phyloP scores from a whole-genome alignment of 2,329 filamentous ascomycete species.

The Aspergillus ustus region DNA sequence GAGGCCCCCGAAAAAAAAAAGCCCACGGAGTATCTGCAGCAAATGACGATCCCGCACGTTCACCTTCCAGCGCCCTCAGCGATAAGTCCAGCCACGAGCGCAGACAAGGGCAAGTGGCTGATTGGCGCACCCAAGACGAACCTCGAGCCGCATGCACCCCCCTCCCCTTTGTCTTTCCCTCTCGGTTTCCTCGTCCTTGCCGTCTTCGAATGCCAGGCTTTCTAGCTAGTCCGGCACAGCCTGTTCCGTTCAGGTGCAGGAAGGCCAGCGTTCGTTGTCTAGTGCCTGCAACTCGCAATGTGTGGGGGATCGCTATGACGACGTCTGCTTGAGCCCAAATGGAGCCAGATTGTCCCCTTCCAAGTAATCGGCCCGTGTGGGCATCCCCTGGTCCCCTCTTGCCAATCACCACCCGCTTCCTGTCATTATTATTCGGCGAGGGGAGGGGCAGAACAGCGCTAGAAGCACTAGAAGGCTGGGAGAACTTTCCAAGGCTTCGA shows the following conservation, averaged over 20 bases:
- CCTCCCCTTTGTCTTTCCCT: slow-evolving; percentile 2
- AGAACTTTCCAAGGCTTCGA: slow-evolving; percentile 27
- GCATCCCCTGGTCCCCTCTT: slow-evolving; percentile 14
- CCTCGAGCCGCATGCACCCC: slow-evolving; percentile 9
- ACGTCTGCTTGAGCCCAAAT: slow-evolving; percentile 4
- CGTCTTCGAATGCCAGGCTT: background rate
- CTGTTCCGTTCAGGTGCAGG: background rate
- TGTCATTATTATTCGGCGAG: slow-evolving; percentile 2
- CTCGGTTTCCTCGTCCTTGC: background rate
- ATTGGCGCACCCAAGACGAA: slow-evolving; percentile 7
- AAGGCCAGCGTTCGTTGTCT: background rate
- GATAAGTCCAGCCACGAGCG: background rate
- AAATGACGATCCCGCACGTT: slow-evolving; percentile 18
- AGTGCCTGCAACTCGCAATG: background rate
- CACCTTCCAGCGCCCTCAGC: background rate
- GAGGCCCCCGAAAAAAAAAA: slow-evolving; percentile 9
- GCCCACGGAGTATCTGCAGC: slow-evolving; percentile 10
- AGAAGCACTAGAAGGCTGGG: slow-evolving; percentile 27
- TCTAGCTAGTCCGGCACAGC: background rate
- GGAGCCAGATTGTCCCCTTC: slow-evolving; percentile 10
- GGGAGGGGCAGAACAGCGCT: background rate
- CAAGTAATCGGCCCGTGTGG: slow-evolving; percentile 20
- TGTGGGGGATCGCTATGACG: slow-evolving; percentile 22
- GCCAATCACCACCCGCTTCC: slow-evolving; percentile 16
- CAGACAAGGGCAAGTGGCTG: background rate